Percentiles rank a stretch among this genome's conserved stretches.
Conservation (phyloP, 768 basidiomycete genomes). For the Suillus subluteus region DNA sequence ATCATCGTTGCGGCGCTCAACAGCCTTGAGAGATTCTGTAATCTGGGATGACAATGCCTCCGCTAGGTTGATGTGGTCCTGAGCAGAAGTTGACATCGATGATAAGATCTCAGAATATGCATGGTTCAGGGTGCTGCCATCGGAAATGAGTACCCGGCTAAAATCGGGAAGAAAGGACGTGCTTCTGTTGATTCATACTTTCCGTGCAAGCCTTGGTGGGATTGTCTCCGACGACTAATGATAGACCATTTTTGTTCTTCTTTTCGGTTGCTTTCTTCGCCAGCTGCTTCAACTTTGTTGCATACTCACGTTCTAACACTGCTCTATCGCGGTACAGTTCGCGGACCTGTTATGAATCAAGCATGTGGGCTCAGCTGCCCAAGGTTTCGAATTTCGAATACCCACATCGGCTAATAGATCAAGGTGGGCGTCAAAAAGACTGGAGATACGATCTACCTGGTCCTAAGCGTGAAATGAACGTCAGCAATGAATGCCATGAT, state of each 20-base stretch:
- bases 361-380: conserved; percentile 6
- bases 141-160: conserved; percentile 18
- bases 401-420: conserved; percentile 67
- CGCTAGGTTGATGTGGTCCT: conserved; percentile 71
- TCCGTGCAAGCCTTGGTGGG: conserved; percentile 67
- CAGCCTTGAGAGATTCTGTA: conserved; percentile 59
- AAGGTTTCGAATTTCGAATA: conserved; percentile 2
- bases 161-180: conserved; percentile 15
- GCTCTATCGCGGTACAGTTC: conserved; percentile 72
- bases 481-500: conserved; percentile 16
- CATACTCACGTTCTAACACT: conserved; percentile 79
- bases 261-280: conserved; percentile 72
- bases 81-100: conserved; percentile 60
- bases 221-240: conserved; percentile 65
- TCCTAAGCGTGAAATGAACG: conserved; percentile 47
- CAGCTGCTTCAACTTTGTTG: conserved; percentile 66
- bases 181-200: conserved; percentile 60
- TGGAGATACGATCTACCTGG: conserved; percentile 67
- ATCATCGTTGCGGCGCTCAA: conserved; percentile 68
- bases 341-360: conserved; percentile 53
- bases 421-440: conserved; percentile 65
- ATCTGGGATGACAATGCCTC: conserved; percentile 63
- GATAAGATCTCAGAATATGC: conserved; percentile 71
- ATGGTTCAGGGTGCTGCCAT: conserved; percentile 66
- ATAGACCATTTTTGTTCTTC: conserved; percentile 59